Evolutionary conservation across 768 basidiomycete genomes (phyloP).

Genomic region (Tricholoma matsutake): DNA sequence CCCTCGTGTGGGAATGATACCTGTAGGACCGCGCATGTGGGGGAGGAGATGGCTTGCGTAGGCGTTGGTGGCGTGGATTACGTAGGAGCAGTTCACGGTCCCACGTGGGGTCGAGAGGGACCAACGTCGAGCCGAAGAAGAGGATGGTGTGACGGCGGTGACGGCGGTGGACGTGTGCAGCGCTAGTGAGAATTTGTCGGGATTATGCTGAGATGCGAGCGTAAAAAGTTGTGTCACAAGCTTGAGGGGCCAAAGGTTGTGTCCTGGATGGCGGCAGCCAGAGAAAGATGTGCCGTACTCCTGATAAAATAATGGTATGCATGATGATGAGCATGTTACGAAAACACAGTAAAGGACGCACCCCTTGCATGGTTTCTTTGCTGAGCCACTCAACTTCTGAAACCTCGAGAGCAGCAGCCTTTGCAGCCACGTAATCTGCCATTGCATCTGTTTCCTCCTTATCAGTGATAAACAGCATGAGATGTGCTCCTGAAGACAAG

Average conservation of each 20-base stretch:
- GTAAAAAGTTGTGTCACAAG: conserved; percentile 67
- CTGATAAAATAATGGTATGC: conserved; percentile 16
- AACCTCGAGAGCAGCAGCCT: conserved; percentile 47
- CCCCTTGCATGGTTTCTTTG: conserved; percentile 45
- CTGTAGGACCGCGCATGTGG: conserved; percentile 47
- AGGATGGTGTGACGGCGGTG: conserved; percentile 33
- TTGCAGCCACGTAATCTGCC: conserved; percentile 52
- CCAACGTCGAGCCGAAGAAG: conserved; percentile 40
- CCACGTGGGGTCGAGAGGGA: conserved; percentile 64
- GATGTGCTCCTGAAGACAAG: conserved; percentile 54
- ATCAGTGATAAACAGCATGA: conserved; percentile 45
- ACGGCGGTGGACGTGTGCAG: conserved; percentile 79
- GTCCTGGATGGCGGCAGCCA: conserved; percentile 46
- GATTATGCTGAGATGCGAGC: conserved; percentile 29
- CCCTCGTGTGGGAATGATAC: conserved; percentile 70
- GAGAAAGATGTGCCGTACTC: conserved; percentile 48
- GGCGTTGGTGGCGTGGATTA: conserved; percentile 87
- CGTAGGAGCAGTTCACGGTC: conserved; percentile 49
- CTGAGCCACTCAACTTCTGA: conserved; percentile 43
- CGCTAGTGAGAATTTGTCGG: conserved; percentile 37
- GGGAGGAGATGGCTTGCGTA: conserved; percentile 79
- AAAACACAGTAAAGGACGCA: conserved; percentile 23
- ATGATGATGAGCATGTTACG: not conserved
- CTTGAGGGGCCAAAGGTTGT: conserved; percentile 81
- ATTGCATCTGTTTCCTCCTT: conserved; percentile 37